These are phyloP conservation scores for Blastocystis sp. DNA, from an alignment of 352 stramenopile genomes.

Conservation along the genomic window DNA sequence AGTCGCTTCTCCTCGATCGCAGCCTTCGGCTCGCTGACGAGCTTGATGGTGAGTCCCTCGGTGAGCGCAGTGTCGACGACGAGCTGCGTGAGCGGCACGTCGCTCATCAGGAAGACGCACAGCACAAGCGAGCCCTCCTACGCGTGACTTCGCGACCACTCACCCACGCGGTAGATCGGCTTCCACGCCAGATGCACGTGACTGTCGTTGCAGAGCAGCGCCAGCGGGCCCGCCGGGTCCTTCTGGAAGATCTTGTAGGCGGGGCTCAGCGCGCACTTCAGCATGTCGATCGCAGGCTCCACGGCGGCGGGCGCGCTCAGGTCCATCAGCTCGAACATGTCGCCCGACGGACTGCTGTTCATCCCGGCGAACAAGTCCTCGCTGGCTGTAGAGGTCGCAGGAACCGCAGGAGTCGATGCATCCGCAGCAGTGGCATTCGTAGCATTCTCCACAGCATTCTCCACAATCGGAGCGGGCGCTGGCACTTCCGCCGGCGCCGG, in stretches of 20 bases:
- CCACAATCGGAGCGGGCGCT: not conserved
- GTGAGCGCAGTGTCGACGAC: not conserved
- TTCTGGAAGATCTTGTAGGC: constrained; percentile 47
- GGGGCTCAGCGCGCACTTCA: constrained; percentile 13
- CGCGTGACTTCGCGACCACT: not conserved
- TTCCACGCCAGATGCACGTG: not conserved
- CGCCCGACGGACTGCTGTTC: not conserved
- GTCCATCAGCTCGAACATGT: constrained; percentile 33
- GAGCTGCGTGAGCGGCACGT: not conserved
- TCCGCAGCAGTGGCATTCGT: not conserved
- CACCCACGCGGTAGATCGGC: constrained; percentile 10
- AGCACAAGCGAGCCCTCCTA: constrained; percentile 22
- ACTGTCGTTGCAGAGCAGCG: not conserved
- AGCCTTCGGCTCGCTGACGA: constrained; percentile 11
- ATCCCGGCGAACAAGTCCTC: constrained; percentile 28
- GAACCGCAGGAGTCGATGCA: not conserved
- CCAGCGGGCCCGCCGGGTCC: not conserved
- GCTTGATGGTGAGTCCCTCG: not conserved
- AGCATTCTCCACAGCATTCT: not conserved
- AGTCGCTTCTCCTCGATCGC: not conserved
- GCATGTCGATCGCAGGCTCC: not conserved
- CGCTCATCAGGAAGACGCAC: constrained; percentile 40
- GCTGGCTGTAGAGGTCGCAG: not conserved
- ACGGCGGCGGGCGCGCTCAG: not conserved
- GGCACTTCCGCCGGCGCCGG: not conserved